Percentiles rank a stretch among this genome's conserved stretches.
phyloP scores from a whole-genome alignment of 73 alveolate genomes.

The Diophrys appendiculata region DNA sequence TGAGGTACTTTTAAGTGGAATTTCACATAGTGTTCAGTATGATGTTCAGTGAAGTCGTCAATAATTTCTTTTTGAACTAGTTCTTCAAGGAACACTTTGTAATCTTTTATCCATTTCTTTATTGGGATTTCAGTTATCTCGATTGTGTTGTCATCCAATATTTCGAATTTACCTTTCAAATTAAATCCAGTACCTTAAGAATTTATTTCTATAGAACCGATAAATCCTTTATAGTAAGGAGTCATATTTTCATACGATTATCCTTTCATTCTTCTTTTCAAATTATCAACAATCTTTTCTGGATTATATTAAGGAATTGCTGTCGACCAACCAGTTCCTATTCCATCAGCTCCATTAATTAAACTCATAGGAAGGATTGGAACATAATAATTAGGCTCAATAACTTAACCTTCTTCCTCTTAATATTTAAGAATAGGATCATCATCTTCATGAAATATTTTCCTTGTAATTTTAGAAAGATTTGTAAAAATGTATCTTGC shows the following conservation, averaged over 20 bases:
- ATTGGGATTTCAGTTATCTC: constrained; percentile 93
- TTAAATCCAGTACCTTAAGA: constrained; percentile 64
- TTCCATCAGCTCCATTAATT: constrained; percentile 99
- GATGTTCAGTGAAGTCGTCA: constrained; percentile 86
- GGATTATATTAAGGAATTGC: constrained; percentile 96
- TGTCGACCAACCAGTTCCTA: constrained; percentile 99
- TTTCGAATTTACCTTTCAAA: constrained; percentile 83
- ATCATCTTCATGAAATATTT: constrained; percentile 93
- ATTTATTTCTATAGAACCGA: constrained; percentile 78
- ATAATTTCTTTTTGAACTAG: constrained; percentile 74
- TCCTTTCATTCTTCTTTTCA: constrained; percentile 80
- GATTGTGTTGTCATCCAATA: constrained; percentile 71
- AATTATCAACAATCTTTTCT: constrained; percentile 87
- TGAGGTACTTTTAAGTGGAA: constrained; percentile 80
- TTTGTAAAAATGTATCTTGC: constrained; percentile 99
- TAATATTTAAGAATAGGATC: constrained; percentile 94
- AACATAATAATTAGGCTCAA: constrained; percentile 99
- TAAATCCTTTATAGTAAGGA: constrained; percentile 95
- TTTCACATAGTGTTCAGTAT: constrained; percentile 87
- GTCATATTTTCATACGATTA: constrained; percentile 54
- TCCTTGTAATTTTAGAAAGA: constrained; percentile 87
- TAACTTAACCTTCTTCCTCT: constrained; percentile 98
- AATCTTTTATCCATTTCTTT: constrained; percentile 95
- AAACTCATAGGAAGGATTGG: constrained; percentile 98
- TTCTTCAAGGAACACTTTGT: constrained; percentile 88